Evolutionary conservation across 768 basidiomycete species (phyloP), one percentile per base, ranked within the genome.

Genomic region (Lactarius psammicola): DNA sequence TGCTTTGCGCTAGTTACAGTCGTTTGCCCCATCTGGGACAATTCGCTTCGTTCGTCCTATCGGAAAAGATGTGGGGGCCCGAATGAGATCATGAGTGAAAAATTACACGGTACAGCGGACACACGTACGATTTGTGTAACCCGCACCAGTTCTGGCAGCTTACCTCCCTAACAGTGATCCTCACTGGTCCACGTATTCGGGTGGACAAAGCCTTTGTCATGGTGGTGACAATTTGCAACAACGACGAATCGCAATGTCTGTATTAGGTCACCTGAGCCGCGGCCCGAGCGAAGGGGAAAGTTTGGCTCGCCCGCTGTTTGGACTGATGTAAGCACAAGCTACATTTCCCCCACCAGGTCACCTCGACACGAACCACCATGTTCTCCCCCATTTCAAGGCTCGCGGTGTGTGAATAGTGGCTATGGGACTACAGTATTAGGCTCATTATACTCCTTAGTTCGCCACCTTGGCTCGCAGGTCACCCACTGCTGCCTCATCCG

Each of bases 401-500:
- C 31, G 38, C 49, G 44, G 65, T 66, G 30, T 9, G 65, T 66
- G 38, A 26, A 61, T n/a, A 31, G 15, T 28, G 4, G 9, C 31
- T 17, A 2, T 7, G 13, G 60, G 36, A 49, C 30, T 7, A 18
- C 31, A 3, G 36, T 6, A 17, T 23, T 13, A 15, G 20, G 7
- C 40, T 34, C 61, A 46, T 36, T 3, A 33, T 55, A 18, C 26
- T 38, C 8, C 6, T 28, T 20, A 61, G 63, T 51, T 65, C 49
- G 54, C 49, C 63, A 63, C 66, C 59, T 70, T 63, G 62, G 59
- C 46, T 44, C 68, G 64, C 51, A 44, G 63, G 54, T 70, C 73
- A 59, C 64, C 66, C 23, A 33, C 65, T 30, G 31, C 64, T 17
- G 68, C 75, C 20, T 73, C 73, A 28, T 69, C 67, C 9, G 51